Evolutionary conservation across 306 rosid genomes (phyloP), one percentile per base, ranked within the genome.

Genomic region (Vigna radiata): DNA sequence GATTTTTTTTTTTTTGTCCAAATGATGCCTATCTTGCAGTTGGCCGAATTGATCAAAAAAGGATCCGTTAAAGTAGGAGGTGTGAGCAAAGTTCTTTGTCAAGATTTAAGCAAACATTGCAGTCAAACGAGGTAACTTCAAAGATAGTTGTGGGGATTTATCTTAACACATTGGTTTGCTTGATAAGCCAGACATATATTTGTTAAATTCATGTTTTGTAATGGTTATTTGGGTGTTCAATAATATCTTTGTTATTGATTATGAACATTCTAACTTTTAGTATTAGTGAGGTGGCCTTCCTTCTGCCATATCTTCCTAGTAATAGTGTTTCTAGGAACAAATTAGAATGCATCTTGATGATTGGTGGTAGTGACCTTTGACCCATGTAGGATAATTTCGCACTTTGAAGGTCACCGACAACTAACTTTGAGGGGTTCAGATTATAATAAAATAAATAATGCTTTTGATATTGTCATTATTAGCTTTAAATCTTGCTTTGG

Each of bases 81-180:
- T 23, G 98, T 96, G 79, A 89, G 83, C 92, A 89, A 87, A 83
- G 92, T 90, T 85, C 90, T 95, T 72, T 95, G 99, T 77, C 87
- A 90, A 83, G 92, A 90, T 88, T 84, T 95, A 83, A 92, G 97
- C 86, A 76, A 85, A 77, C 99, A 96, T 81, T 96, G 97, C 88
- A 82, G 87, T 85, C 88, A 73, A 76, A 79, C 77, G 8, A 87
- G 94, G 97, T 92, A 87, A 64, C 67, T 36, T 83, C 14, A 37
- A 49, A 70, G 62, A 74, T 80, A 64, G 56, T 72, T 50, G 33
- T 47, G 12, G 19, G 70, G 36, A 72, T 77, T 77, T 46, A 72
- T 72, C 66, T 39, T 18, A 16, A 46, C 61, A 29, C 18, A 17
- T 48, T 64, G 63, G 46, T 82, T 66, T 70, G 54, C 75, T 18